Evolutionary conservation across 2,329 filamentous ascomycete genomes (phyloP).

Genomic region (Fusarium clavum): DNA sequence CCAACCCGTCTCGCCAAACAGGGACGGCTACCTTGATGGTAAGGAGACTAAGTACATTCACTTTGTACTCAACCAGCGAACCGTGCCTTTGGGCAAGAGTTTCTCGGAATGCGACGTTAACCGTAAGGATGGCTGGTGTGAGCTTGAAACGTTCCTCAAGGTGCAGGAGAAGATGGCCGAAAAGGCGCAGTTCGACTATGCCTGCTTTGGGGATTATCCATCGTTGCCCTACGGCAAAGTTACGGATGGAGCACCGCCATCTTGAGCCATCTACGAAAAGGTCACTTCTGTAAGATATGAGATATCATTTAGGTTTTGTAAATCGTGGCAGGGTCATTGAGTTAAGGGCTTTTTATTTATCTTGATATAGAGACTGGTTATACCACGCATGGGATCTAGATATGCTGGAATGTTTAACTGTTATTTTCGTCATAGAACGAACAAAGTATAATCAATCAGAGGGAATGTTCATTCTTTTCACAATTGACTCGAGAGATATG

Average conservation of each 20-base stretch:
- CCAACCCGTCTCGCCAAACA: conserved; percentile 67
- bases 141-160: conserved; percentile 74
- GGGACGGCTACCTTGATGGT: conserved; percentile 64
- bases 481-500: too few relatives aligned
- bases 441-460: neutral
- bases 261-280: conserved; percentile 7
- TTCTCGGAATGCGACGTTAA: conserved; percentile 71
- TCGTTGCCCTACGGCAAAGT: conserved; percentile 54
- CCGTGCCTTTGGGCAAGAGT: conserved; percentile 74
- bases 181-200: conserved; percentile 70
- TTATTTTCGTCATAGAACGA: neutral
- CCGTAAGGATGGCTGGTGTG: conserved; percentile 81
- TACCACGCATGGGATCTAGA: neutral
- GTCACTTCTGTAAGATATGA: conserved; percentile 3
- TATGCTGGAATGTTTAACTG: neutral
- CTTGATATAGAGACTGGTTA: neutral
- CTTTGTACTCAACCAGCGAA: conserved; percentile 80
- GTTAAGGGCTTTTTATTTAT: neutral
- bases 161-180: conserved; percentile 69
- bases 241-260: conserved; percentile 53
- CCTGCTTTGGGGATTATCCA: conserved; percentile 70
- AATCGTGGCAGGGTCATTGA: neutral
- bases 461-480: neutral
- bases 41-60: conserved; percentile 76
- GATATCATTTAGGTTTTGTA: neutral